These are phyloP conservation scores for Evernia prunastri DNA, from an alignment of 495 filamentous ascomycete species.

Conservation along the genomic window DNA sequence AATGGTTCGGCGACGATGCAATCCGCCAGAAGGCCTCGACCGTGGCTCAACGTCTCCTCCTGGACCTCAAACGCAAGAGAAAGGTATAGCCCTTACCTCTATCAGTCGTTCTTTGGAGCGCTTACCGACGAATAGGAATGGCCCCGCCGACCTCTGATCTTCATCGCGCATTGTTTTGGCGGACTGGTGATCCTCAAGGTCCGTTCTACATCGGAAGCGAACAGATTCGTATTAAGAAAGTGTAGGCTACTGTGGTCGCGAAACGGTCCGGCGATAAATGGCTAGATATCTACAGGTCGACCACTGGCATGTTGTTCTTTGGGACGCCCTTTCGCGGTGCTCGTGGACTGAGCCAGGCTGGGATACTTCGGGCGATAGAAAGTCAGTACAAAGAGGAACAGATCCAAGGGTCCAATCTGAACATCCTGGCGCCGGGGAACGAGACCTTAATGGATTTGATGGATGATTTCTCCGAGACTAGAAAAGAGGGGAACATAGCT, in stretches of 20 bases:
- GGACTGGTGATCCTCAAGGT: not conserved
- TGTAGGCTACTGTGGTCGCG: not conserved
- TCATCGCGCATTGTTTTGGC: conserved; percentile 5
- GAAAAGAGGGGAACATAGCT: not conserved
- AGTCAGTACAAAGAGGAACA: conserved; percentile 5
- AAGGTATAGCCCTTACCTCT: not conserved
- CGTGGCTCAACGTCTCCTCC: conserved; percentile 12
- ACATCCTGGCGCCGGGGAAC: not conserved
- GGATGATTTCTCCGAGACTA: conserved; percentile 7
- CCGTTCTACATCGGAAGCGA: not conserved
- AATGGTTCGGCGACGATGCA: conserved; percentile 22
- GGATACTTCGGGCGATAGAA: not conserved
- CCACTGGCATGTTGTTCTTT: conserved; percentile 2
- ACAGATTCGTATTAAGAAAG: not conserved
- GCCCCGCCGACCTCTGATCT: conserved; percentile 2
- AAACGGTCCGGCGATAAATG: not conserved
- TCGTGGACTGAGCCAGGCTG: not conserved
- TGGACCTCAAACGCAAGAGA: not conserved
- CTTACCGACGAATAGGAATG: not conserved
- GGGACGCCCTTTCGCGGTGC: conserved; percentile 8
- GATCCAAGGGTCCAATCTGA: not conserved
- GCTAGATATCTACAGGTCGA: conserved; percentile 1
- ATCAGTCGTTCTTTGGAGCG: not conserved
- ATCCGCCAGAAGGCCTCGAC: conserved; percentile 23
- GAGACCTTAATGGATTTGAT: conserved; percentile 6